Percentiles rank a stretch among this genome's conserved stretches.
phyloP scores from a whole-genome alignment of 2,329 filamentous ascomycete genomes.

The Cylindrodendrum hubeiense region DNA sequence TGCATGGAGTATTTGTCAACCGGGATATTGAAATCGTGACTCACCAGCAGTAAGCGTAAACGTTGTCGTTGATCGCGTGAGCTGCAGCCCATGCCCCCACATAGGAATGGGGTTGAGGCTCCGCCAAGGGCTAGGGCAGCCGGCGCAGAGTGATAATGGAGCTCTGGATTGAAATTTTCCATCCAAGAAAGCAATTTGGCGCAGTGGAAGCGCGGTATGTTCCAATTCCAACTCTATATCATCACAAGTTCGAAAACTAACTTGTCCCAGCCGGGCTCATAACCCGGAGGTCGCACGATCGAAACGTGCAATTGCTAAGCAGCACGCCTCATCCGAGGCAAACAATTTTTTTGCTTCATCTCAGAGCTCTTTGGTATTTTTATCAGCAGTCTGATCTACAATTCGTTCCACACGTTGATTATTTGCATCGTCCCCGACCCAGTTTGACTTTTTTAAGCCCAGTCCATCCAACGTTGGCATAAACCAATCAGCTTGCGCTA shows the following conservation, averaged over 20 bases:
- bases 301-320: too few relatives aligned
- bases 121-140: conserved; percentile 2
- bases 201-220: conserved; percentile 26
- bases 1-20: neutral
- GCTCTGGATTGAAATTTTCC: neutral
- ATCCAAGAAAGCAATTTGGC: conserved; percentile 14
- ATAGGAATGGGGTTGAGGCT: neutral
- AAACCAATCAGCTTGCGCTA: too few relatives aligned
- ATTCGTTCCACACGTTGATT: too few relatives aligned
- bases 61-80: neutral
- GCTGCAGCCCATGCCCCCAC: neutral
- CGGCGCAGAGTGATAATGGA: neutral
- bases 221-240: neutral
- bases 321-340: too few relatives aligned
- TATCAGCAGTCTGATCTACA: too few relatives aligned
- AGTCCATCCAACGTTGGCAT: too few relatives aligned
- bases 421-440: too few relatives aligned
- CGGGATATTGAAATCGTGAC: neutral
- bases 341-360: too few relatives aligned
- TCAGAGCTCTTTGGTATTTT: too few relatives aligned
- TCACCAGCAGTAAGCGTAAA: neutral
- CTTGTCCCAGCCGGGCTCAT: conserved; percentile 24
- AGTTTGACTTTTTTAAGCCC: too few relatives aligned
- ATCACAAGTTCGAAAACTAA: neutral
- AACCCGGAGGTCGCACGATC: conserved; percentile 29